Conservation (phyloP, 1,139 yeast species). For the Magnusiomyces fungicola region DNA sequence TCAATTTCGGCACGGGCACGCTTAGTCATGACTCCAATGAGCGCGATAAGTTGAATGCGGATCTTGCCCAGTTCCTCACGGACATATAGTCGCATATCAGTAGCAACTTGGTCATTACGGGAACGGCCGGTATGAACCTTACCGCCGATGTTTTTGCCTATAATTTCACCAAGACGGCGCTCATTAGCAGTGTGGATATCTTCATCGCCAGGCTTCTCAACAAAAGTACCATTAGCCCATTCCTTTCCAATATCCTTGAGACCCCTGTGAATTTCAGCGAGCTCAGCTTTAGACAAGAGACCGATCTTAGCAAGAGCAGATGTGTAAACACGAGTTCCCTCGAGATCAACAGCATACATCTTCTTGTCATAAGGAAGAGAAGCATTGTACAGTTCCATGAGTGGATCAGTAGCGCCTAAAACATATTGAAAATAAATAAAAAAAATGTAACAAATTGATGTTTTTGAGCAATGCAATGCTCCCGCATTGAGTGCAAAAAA, state of each 20-base stretch:
- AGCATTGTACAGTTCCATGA: conserved; percentile 95
- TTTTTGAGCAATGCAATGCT: conserved; percentile 28
- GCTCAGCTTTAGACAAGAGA: conserved; percentile 62
- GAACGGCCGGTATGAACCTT: conserved; percentile 98
- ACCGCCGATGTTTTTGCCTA: conserved; percentile 90
- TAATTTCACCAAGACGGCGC: conserved; percentile 91
- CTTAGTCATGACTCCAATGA: conserved; percentile 57
- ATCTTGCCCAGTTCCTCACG: conserved; percentile 65
- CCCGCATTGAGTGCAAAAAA: no score
- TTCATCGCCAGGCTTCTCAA: conserved; percentile 88
- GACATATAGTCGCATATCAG: conserved; percentile 93
- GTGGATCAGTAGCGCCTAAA: conserved; percentile 71
- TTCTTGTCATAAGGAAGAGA: conserved; percentile 91
- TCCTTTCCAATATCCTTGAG: conserved; percentile 62
- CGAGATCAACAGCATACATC: conserved; percentile 90
- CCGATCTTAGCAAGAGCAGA: conserved; percentile 76
- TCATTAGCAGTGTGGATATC: conserved; percentile 98
- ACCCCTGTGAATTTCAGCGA: conserved; percentile 74
- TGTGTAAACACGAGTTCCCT: conserved; percentile 91
- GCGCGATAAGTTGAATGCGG: conserved; percentile 48
- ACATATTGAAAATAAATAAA: neutral
- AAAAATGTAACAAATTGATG: neutral
- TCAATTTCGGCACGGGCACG: conserved; percentile 85
- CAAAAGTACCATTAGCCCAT: conserved; percentile 71
- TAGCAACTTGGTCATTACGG: conserved; percentile 97